These are phyloP conservation scores for Penicillium dipodomyicola DNA, from an alignment of 495 filamentous ascomycete species.

Conservation along the genomic window DNA sequence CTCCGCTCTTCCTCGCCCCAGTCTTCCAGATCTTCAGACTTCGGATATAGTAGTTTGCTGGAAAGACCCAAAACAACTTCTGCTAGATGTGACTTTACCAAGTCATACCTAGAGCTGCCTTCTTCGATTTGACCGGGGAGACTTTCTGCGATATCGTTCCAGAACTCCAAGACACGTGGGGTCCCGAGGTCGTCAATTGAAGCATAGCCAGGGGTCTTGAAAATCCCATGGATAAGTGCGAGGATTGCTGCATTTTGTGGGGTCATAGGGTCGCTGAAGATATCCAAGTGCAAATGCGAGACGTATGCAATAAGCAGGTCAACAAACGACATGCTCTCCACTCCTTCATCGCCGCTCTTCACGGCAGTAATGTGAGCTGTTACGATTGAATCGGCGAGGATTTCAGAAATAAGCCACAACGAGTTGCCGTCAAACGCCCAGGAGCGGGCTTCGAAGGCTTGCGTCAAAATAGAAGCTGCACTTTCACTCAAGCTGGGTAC, in stretches of 20 bases:
- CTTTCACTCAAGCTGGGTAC: slow-evolving; percentile 22
- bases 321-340: slow-evolving; percentile 66
- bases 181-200: slow-evolving; percentile 77
- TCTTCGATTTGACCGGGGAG: slow-evolving; percentile 34
- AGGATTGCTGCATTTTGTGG: slow-evolving; percentile 42
- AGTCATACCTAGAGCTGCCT: slow-evolving; percentile 24
- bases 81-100: slow-evolving; percentile 38
- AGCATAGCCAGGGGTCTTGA: slow-evolving; percentile 69
- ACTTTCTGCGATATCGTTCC: slow-evolving; percentile 56
- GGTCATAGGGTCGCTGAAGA: slow-evolving; percentile 32
- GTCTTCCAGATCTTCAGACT: slow-evolving; percentile 27
- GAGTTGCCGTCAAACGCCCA: slow-evolving; percentile 24
- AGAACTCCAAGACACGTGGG: slow-evolving; percentile 77
- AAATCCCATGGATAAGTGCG: slow-evolving; percentile 56
- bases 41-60: slow-evolving; percentile 40
- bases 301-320: slow-evolving; percentile 68
- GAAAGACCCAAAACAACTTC: slow-evolving; percentile 39
- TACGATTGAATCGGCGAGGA: slow-evolving; percentile 36
- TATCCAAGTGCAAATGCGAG: slow-evolving; percentile 28
- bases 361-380: slow-evolving; percentile 43
- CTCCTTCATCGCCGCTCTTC: slow-evolving; percentile 58
- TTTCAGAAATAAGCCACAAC: slow-evolving; percentile 28
- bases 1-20: slow-evolving; percentile 73
- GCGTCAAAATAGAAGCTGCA: slow-evolving; percentile 24
- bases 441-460: slow-evolving; percentile 25